Evolutionary conservation across 768 basidiomycete genomes (phyloP), one percentile per base, ranked within the genome.

Genomic region (Porphyrellus cyaneotinctus): DNA sequence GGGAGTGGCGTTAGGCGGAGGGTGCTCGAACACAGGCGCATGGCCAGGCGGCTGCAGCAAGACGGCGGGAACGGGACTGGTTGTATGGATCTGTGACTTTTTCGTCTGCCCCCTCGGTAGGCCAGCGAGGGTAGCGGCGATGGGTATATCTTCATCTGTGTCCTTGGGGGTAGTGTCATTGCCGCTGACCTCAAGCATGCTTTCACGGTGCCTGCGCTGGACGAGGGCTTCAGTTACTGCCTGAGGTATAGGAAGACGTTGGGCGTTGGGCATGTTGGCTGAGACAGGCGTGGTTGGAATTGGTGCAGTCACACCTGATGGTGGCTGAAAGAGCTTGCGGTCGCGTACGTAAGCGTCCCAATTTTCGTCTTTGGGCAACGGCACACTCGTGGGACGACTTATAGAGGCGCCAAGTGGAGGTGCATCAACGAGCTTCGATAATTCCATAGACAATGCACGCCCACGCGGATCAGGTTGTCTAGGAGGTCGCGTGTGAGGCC

Each of bases 271-370:
- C 65, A 65, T 65, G 53, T 66, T 57, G 3, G 74, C 55, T 48
- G 72, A 63, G 41, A 72, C 58, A 24, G 79, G 74, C 9, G 80
- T 79, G n/a, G 85, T 82, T 7, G 76, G 71, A 61, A 93, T 91
- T 1, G 91, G 89, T n/a, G 83, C 76, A 15, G 89, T 81, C 39
- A 90, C 78, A 8, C 91, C 89, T 18, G 84, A 78, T 11, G 91
- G 90, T 38, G 91, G 91, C 61, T 90, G 88, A 54, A 94, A 70
- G 15, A 97, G 75, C 64, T 87, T 91, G 50, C 93, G 81, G 45
- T 95, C 90, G 41, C 83, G 83, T 44, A 93, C 78, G 67, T 97
- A 95, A 39, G 79, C 71, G 56, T 95, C 88, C 93, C 93, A 97
- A 58, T 88, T 85, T n/a, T 81, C 77, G 38, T 88, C 83, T 44